phyloP scores from a whole-genome alignment of 495 filamentous ascomycete species.

The Aspergillus avenaceus region DNA sequence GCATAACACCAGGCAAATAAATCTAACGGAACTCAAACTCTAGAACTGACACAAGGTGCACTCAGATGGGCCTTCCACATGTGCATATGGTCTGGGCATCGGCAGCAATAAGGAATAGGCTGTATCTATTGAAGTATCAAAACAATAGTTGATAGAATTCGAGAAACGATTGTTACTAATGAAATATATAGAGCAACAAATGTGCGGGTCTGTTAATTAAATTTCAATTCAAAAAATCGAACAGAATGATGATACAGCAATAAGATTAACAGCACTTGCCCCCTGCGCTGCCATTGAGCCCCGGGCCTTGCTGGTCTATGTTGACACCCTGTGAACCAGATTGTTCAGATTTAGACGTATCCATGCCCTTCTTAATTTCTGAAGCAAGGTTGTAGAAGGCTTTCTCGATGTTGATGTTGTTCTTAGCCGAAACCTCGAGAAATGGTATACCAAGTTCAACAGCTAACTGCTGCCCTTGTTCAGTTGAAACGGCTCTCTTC shows the following conservation, averaged over 20 bases:
- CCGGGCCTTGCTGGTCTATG: constrained; percentile 61
- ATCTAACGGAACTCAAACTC: constrained; percentile 13
- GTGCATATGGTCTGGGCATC: not conserved
- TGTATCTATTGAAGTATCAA: not conserved
- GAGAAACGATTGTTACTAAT: not conserved
- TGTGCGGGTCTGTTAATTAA: not conserved
- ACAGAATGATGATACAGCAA: constrained; percentile 12
- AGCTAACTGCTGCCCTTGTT: constrained; percentile 88
- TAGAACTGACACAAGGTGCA: too few relatives aligned
- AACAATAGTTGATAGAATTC: not conserved
- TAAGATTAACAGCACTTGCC: constrained; percentile 80
- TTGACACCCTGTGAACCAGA: constrained; percentile 61
- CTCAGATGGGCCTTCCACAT: too few relatives aligned
- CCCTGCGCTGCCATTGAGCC: constrained; percentile 53
- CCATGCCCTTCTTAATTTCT: constrained; percentile 89
- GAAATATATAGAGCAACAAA: not conserved
- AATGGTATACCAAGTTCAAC: constrained; percentile 98
- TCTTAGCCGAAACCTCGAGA: constrained; percentile 96
- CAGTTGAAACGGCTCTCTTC: constrained; percentile 88
- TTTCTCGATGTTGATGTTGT: constrained; percentile 99
- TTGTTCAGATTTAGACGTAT: constrained; percentile 73
- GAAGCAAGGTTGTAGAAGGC: constrained; percentile 93
- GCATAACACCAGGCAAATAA: constrained; percentile 1
- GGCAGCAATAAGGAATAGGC: not conserved
- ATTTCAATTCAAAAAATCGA: not conserved